These are phyloP conservation scores for Ulota crispa DNA, from an alignment of 225 moss, liverwort and hornwort genomes.

Conservation along the genomic window DNA sequence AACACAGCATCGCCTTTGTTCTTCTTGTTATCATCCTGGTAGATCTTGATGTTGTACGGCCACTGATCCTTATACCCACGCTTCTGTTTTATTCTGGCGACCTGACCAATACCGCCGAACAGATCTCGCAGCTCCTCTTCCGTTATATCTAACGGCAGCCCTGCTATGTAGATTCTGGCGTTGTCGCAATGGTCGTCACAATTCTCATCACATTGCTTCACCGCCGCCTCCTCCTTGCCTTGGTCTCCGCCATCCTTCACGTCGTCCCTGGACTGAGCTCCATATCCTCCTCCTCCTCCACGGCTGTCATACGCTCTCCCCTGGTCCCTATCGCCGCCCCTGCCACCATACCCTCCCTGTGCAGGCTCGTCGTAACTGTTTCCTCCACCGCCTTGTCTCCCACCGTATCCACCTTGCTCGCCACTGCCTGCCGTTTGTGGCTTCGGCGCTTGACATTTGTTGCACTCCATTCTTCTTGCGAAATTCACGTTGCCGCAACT, in stretches of 20 bases:
- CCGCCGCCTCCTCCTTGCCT: slow-evolving; percentile 43
- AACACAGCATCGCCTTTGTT: slow-evolving; percentile 94
- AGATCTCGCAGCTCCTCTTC: slow-evolving; percentile 86
- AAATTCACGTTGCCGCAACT: slow-evolving; percentile 66
- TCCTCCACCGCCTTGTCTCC: slow-evolving; percentile 51
- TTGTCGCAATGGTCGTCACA: slow-evolving; percentile 91
- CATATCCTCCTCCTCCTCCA: slow-evolving; percentile 61
- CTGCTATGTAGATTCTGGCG: slow-evolving; percentile 92
- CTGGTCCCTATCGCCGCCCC: slow-evolving; percentile 58
- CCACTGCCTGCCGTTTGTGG: slow-evolving; percentile 44
- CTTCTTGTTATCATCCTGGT: slow-evolving; percentile 77
- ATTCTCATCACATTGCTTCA: slow-evolving; percentile 96
- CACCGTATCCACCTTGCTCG: slow-evolving; percentile 46
- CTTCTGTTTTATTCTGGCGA: slow-evolving; percentile 98
- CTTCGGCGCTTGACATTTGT: slow-evolving; percentile 56
- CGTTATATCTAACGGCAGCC: slow-evolving; percentile 77
- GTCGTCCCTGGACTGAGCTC: slow-evolving; percentile 54
- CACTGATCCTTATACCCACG: slow-evolving; percentile 99
- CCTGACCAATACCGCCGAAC: slow-evolving; percentile 97
- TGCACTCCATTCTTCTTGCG: slow-evolving; percentile 62
- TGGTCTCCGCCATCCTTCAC: slow-evolving; percentile 37
- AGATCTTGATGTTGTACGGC: slow-evolving; percentile 99
- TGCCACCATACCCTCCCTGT: slow-evolving; percentile 51
- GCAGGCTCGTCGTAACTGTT: slow-evolving; percentile 45
- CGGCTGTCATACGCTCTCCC: slow-evolving; percentile 53